Evolutionary conservation across 805 yeast species (phyloP).

Genomic region (Isabelozyma heimii): DNA sequence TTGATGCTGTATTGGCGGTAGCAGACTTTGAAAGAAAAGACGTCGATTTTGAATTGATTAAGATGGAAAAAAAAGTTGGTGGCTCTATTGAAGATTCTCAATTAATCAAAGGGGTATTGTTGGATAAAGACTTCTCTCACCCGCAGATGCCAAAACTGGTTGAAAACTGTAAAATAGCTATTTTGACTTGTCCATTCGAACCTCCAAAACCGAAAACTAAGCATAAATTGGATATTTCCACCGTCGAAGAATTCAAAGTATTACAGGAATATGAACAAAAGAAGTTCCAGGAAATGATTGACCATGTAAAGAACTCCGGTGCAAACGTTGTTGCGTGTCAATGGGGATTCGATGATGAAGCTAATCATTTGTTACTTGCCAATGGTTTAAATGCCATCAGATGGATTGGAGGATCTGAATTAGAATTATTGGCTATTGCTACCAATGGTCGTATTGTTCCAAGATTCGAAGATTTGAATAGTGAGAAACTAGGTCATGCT

Average conservation of each 20-base stretch:
- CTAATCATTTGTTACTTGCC: conserved; percentile 85
- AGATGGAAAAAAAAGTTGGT: conserved; percentile 93
- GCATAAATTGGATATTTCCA: conserved; percentile 88
- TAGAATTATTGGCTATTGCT: conserved; percentile 94
- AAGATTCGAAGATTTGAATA: conserved; percentile 85
- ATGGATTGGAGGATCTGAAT: conserved; percentile 98
- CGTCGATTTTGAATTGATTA: conserved; percentile 95
- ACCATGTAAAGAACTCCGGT: conserved; percentile 80
- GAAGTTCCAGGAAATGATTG: conserved; percentile 88
- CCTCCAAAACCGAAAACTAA: conserved; percentile 99
- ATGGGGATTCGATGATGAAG: conserved; percentile 99
- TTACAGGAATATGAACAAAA: conserved; percentile 90
- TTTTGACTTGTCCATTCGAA: conserved; percentile 97
- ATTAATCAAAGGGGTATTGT: conserved; percentile 84
- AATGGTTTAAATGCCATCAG: conserved; percentile 93
- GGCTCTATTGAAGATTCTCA: conserved; percentile 86
- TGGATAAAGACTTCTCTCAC: conserved; percentile 96
- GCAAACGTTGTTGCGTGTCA: conserved; percentile 97
- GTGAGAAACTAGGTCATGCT: conserved; percentile 83
- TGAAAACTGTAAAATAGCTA: conserved; percentile 82
- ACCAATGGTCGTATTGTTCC: conserved; percentile 98
- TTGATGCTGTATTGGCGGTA: conserved; percentile 88
- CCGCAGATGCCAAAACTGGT: conserved; percentile 94
- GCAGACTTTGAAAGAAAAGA: conserved; percentile 91
- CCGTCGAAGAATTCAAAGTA: conserved; percentile 91